Evolutionary conservation across 495 filamentous ascomycete genomes (phyloP).

Genomic region (Neurospora sublineolata): DNA sequence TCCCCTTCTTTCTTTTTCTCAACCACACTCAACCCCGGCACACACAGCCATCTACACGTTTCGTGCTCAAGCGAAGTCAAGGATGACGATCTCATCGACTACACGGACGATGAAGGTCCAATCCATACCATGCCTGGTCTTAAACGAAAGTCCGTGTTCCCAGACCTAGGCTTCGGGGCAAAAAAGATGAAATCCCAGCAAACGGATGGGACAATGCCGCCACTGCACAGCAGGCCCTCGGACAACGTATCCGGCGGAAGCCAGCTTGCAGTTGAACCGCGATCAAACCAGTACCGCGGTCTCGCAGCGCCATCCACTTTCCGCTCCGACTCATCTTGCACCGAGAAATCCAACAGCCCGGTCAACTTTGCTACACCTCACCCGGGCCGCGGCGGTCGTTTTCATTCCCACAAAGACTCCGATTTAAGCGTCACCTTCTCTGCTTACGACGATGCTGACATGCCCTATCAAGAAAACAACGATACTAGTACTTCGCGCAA

Average conservation of each 20-base stretch:
- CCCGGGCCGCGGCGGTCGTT: not conserved
- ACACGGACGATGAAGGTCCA: conserved; percentile 20
- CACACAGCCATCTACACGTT: not conserved
- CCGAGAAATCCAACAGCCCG: not conserved
- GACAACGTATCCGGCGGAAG: not conserved
- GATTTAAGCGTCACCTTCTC: conserved; percentile 8
- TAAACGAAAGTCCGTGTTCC: not conserved
- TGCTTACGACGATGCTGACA: conserved; percentile 11
- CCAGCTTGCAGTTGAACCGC: not conserved
- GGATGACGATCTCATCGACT: conserved; percentile 16
- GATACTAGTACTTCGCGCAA: conserved; percentile 7
- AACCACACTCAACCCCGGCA: not conserved
- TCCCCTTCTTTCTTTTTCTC: conserved; percentile 4
- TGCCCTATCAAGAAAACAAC: conserved; percentile 9
- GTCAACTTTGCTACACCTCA: conserved; percentile 3
- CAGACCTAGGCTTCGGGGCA: not conserved
- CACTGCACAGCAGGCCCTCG: not conserved
- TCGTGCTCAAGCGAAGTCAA: not conserved
- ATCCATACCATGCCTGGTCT: not conserved
- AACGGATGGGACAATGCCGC: not conserved
- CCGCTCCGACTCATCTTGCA: not conserved
- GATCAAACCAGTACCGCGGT: not conserved
- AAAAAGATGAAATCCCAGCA: not conserved
- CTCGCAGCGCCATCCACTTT: not conserved
- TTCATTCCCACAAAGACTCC: conserved; percentile 5